These are phyloP conservation scores for Pythium phragmitis DNA, from an alignment of 352 stramenopile species.

Conservation along the genomic window DNA sequence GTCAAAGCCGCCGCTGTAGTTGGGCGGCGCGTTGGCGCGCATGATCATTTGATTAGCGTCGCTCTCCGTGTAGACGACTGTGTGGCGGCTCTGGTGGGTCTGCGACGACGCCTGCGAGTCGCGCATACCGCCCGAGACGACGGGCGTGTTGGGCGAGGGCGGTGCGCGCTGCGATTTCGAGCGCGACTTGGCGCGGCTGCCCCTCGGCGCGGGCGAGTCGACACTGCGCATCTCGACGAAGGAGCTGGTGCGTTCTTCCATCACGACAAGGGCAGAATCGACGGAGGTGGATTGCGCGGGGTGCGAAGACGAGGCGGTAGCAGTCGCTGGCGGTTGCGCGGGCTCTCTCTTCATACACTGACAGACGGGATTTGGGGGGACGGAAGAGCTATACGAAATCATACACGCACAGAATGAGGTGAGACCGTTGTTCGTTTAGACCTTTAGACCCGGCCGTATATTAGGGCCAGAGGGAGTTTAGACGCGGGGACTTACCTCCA, in stretches of 20 bases:
- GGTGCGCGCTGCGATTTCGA: conserved; percentile 15
- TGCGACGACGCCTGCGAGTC: conserved; percentile 22
- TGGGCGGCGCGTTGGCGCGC: conserved; percentile 58
- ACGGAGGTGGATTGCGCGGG: neutral
- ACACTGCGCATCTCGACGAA: conserved; percentile 43
- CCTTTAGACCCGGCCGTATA: neutral
- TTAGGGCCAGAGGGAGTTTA: no score
- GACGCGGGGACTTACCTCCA: conserved; percentile 2
- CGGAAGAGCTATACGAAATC: conserved; percentile 1
- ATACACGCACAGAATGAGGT: neutral
- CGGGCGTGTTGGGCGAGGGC: conserved; percentile 28
- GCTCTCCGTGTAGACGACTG: conserved; percentile 41
- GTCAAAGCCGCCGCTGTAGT: conserved; percentile 62
- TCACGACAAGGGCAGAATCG: conserved; percentile 21
- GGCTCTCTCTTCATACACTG: conserved; percentile 6
- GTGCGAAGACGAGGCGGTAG: neutral
- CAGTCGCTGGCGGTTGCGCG: neutral
- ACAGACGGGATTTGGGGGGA: neutral
- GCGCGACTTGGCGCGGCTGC: conserved; percentile 14
- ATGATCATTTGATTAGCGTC: conserved; percentile 74
- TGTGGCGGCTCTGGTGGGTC: conserved; percentile 7
- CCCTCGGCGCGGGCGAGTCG: neutral
- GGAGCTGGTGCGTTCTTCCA: conserved; percentile 56
- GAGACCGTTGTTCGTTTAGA: neutral
- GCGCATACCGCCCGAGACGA: conserved; percentile 17